Base-by-base conservation (phyloP, 2,329 filamentous ascomycete species). In the Apiospora aurea region DNA sequence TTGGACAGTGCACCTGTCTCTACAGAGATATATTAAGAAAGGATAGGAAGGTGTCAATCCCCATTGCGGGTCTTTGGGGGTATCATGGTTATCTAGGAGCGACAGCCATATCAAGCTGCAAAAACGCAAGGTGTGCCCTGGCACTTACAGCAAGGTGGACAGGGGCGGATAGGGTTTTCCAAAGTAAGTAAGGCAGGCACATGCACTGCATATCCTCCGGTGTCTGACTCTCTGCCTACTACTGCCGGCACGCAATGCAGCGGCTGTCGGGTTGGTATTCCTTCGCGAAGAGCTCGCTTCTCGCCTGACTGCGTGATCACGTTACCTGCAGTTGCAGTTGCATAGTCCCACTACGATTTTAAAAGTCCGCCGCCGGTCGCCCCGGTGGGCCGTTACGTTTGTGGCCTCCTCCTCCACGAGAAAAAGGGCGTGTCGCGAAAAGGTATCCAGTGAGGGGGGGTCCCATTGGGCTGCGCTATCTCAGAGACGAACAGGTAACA, bases 1-100 rank as follows among this genome's bases (percentile, higher is more conserved):
- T 53, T 53, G 49, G 49, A 26, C 24, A 26, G 11, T 13, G 46
- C 46, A 24, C 49, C n/a, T 5, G 49, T 26, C n/a, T n/a, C 24
- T 57, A 21, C 6, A 61, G 16, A 61, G 21, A 5, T 18, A 29
- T 18, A 61, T 38, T 34, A 61, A 61, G 29, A 38, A 61, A 8
- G 29, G 29, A 61, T 61, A 61, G 53, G 53, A 61, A 61, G 53
- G 53, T 61, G 53, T 21, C 53, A 61, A 38, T 21, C 38, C 18
- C 16, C 18, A 61, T 21, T 21, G 34, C 26, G 29, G 29, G 53
- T 61, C 53, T 38, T 34, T 8, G 29, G 53, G 51, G 14, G 6
- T 61, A 38, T 11, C n/a, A 61, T 10, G 14, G 5, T 10, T 29
- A n/a, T 34, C 13, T 2, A 47, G 46, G 7, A 29, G 2, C 4